A percentile compares a stretch with the other conserved stretches of the same genome.
These are phyloP conservation scores for Astraeus odoratus DNA, from an alignment of 768 basidiomycete species.

Conservation along the genomic window DNA sequence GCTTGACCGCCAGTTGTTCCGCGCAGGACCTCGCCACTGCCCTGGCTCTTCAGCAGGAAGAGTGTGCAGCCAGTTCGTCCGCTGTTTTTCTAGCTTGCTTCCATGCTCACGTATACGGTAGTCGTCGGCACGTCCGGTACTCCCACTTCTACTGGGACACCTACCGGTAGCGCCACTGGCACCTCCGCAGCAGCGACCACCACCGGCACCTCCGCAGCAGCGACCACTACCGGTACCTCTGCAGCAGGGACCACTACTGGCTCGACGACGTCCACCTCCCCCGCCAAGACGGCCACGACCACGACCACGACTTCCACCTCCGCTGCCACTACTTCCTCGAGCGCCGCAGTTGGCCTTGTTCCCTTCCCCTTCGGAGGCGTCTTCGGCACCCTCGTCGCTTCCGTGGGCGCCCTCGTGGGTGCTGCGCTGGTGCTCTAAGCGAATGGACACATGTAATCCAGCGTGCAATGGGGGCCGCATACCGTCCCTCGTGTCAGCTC, in stretches of 20 bases:
- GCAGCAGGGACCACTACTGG: not conserved
- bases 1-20: conserved; percentile 28
- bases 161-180: not conserved
- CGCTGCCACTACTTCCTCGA: not conserved
- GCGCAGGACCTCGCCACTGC: conserved; percentile 26
- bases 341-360: conserved; percentile 13
- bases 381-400: conserved; percentile 18
- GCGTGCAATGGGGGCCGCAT: too few species aligned
- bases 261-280: not conserved
- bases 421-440: conserved; percentile 19
- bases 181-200: not conserved
- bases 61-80: conserved; percentile 28
- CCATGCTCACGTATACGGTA: not conserved
- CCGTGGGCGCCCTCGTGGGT: conserved; percentile 20
- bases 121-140: not conserved
- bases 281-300: not conserved
- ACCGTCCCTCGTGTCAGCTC: too few species aligned
- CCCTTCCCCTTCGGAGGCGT: conserved; percentile 14
- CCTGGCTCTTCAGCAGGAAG: conserved; percentile 16
- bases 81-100: not conserved
- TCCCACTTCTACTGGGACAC: not conserved
- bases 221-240: not conserved
- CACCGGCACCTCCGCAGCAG: not conserved
- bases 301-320: not conserved
- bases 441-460: too few species aligned